Base-by-base conservation (phyloP, 768 basidiomycete genomes). In the Hericium coralloides region DNA sequence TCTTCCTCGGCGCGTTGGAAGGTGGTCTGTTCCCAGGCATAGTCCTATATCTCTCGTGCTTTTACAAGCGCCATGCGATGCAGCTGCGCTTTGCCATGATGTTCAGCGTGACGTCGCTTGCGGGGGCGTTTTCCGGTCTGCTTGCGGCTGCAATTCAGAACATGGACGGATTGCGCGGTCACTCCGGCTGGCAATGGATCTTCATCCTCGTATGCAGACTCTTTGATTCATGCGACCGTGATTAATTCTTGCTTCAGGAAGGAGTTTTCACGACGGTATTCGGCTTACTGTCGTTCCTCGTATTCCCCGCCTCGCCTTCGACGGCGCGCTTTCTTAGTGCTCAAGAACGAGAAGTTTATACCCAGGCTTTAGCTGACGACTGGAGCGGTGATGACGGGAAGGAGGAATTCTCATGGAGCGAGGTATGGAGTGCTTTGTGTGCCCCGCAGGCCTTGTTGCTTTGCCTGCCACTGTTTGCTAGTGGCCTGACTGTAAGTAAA, bases 161-260 rank as follows among this genome's bases (percentile, higher is more conserved):
- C 14, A 80, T 88, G 74, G 66, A 82, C 48, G 80, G 79, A 12
- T 67, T 74, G 10, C 74, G 76, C 2, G 78, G 80, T 5, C 74
- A 69, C 54, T 72, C 77, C 2, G 84, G 80, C 0, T 87, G 84
- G 85, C 73, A 78, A 15, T 88, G 83, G 85, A 79, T 86, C 51
- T 84, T 84, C 66, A 81, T 84, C 53, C 69, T 84, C 36, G 78
- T 80, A 65, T 1, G 67, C 41, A 3, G 1, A 2, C 9, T 43
- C 25, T 2, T 20, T 9, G 48, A 18, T 23, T n/a, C 47, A 38
- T 38, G 15, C 12, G 9, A 37, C 39, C 22, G 12, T 26, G 23
- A n/a, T 14, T 31, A 9, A 17, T 3, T 20, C 20, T 49, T 58
- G 14, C 38, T 31, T 25, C 38, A 73, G 69, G 80, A 88, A 68